A percentile compares a stretch with the other conserved stretches of the same genome.
Conservation (phyloP, 192 early-diverging fungal species). For the Backusella circina region DNA sequence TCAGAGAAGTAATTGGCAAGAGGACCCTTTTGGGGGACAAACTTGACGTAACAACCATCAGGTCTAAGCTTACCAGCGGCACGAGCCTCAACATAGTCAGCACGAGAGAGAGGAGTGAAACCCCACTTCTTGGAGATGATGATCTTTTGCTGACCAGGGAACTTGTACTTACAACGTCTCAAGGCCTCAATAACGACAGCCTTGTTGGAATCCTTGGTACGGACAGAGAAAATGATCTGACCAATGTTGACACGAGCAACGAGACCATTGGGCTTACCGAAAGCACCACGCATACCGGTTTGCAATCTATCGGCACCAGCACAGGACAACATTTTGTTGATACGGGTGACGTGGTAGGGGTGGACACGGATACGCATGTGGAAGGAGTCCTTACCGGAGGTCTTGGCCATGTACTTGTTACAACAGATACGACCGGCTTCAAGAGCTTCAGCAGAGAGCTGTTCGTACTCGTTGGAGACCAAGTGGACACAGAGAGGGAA, state of each 20-base stretch:
- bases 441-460: constrained; percentile 96
- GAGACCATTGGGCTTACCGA: constrained; percentile 92
- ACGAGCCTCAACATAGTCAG: constrained; percentile 82
- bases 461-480: constrained; percentile 96
- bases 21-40: constrained; percentile 81
- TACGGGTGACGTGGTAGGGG: constrained; percentile 98
- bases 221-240: constrained; percentile 94
- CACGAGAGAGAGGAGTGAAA: constrained; percentile 95
- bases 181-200: constrained; percentile 86
- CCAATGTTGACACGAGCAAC: constrained; percentile 99
- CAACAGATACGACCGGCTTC: constrained; percentile 97
- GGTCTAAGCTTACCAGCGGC: constrained; percentile 75
- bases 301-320: constrained; percentile 99
- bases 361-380: constrained; percentile 98
- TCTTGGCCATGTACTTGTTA: constrained; percentile 99
- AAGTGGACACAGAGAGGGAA: constrained; percentile 96
- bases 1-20: constrained; percentile 44
- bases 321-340: constrained; percentile 99
- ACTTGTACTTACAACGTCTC: constrained; percentile 98
- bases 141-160: constrained; percentile 98
- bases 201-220: constrained; percentile 93
- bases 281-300: constrained; percentile 99
- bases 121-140: constrained; percentile 99
- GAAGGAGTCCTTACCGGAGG: constrained; percentile 97
- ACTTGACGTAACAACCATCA: constrained; percentile 96